Evolutionary conservation across 2,329 filamentous ascomycete genomes (phyloP), one percentile per base, ranked within the genome.

Genomic region (Beauveria medogensis): DNA sequence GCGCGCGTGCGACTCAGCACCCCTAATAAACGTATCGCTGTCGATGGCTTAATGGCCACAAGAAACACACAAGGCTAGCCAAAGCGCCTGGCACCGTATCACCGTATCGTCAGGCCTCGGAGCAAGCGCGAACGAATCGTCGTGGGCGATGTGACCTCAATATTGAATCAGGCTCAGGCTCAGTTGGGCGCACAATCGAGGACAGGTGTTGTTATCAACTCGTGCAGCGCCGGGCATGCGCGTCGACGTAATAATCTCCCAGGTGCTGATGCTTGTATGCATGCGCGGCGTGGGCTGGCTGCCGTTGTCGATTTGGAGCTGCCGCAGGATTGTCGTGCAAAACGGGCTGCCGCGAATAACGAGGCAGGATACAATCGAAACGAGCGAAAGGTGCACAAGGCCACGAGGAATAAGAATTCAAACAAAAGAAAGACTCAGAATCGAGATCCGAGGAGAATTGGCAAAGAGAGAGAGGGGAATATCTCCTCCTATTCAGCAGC

Each of bases 181-280:
- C 10, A 8, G 40, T 55, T 55, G 53, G 40, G 53, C 53, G 41
- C 40, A n/a, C 41, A 43, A 18, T 30, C 28, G 26, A 26, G 44
- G 40, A 20, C 24, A 8, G 53, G 18, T 55, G 18, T 34, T 44
- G 10, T 30, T 28, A 8, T 41, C 34, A 34, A 41, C 53, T 26
- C 53, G 53, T 55, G 53, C 53, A 44, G 53, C 18, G 7, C 24
- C 53, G 3, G 8, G 5, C 44, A 55, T 55, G 53, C 53, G 54
- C 34, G 54, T 56, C 54, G 54, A 56, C 54, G 54, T 56, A 56
- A 55, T 55, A 46, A 10, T 22, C 34, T n/a, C 41, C 41, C n/a
- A 46, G 44, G 28, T 50, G 55, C 26, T 28, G 54, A 56, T 47
- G 54, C 26, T 5, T 47, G 26, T 37, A 34, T 47, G 54, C 54